Evolutionary conservation across 2,329 filamentous ascomycete genomes (phyloP), one percentile per base, ranked within the genome.

Genomic region (Fusarium oligoseptatum): DNA sequence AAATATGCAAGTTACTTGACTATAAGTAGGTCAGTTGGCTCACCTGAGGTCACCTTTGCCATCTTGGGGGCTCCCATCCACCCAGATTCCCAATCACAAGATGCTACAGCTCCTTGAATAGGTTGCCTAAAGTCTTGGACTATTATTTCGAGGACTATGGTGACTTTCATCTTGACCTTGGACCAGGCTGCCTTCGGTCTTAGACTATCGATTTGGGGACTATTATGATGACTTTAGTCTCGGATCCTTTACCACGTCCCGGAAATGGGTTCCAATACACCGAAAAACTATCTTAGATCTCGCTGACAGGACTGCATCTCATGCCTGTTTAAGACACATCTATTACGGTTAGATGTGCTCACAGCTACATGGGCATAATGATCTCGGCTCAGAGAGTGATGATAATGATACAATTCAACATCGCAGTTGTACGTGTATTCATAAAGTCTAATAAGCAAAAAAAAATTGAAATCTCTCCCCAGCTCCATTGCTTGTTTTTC

Each of bases 391-490:
- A 57, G 20, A 22, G 15, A 17, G 14, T 6, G 2, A 32, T 58
- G 15, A 27, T 9, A 20, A 29, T 14, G 29, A 29, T 36, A 29
- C 20, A 48, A 36, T 24, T 17, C 39, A 37, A 45, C 22, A 20
- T 58, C 43, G 43, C 36, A 15, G 37, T 41, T 56, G 45, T 61
- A 17, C 34, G 41, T 67, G 34, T 72, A 70, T 71, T 74, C 67
- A 11, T 52, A 29, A 67, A 70, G 36, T 76, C 67, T 74, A 76
- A 36, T 7, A 50, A 24, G 27, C 9, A 57, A 52, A 17, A 67
- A 32, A 34, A 70, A 68, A 15, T 27, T 11, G 4, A 60, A 68
- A 60, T 36, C 24, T 36, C 39, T 55, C 27, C 61, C 57, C 24
- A 61, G 34, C 45, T 57, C 36, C 45, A 17, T 55, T 67, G 56